A percentile compares a stretch with the other conserved stretches of the same genome.
Conservation (phyloP, 2,329 filamentous ascomycete species). For the Monosporascus sp. region DNA sequence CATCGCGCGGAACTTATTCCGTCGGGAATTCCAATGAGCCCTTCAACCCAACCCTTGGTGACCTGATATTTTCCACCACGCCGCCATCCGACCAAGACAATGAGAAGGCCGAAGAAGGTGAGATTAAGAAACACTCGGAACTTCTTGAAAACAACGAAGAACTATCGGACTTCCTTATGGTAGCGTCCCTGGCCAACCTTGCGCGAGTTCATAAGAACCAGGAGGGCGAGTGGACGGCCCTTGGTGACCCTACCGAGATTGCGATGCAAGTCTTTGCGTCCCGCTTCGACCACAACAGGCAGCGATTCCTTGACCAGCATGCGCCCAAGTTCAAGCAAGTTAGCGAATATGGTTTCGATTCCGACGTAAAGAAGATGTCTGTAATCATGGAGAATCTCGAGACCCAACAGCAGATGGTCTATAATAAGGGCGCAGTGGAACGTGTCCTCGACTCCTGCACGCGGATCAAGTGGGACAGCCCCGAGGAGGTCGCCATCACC, state of each 20-base stretch:
- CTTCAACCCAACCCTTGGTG: constrained; percentile 51
- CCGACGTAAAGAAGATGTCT: constrained; percentile 69
- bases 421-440: constrained; percentile 64
- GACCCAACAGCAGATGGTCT: constrained; percentile 27
- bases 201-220: constrained; percentile 40
- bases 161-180: constrained; percentile 50
- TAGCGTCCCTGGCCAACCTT: constrained; percentile 54
- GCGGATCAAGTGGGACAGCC: constrained; percentile 31
- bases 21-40: constrained; percentile 52
- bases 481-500: constrained; percentile 34
- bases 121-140: constrained; percentile 19
- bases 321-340: constrained; percentile 49
- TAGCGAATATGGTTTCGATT: constrained; percentile 67
- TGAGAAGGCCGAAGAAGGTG: constrained; percentile 22
- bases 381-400: constrained; percentile 52
- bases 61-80: constrained; percentile 34
- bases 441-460: constrained; percentile 58
- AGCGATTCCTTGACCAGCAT: constrained; percentile 44
- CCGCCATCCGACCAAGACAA: constrained; percentile 28
- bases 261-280: constrained; percentile 67
- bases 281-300: constrained; percentile 58
- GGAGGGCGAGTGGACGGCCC: constrained; percentile 50
- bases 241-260: constrained; percentile 65
- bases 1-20: constrained; percentile 50
- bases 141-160: constrained; percentile 37